These are phyloP conservation scores for baker's yeast (Saccharomyces cerevisiae) DNA, from an alignment of 805 yeast species.

Conservation along the genomic window DNA sequence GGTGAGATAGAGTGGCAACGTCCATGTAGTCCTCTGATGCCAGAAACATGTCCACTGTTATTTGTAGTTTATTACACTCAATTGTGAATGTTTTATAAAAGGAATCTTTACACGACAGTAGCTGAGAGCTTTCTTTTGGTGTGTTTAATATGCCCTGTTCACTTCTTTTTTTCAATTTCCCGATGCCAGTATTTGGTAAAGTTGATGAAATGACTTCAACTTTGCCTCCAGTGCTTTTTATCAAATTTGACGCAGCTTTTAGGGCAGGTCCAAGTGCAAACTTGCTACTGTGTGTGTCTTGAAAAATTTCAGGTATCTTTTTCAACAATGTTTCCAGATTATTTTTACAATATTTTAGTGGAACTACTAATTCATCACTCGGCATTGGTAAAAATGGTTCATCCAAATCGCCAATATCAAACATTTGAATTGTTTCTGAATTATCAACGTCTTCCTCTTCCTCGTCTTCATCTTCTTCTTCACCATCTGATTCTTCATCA, in stretches of 20 bases:
- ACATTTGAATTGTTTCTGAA: conserved; percentile 56
- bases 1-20: conserved; percentile 82
- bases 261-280: conserved; percentile 90
- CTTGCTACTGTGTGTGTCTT: conserved; percentile 46
- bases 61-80: conserved; percentile 86
- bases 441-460: not conserved
- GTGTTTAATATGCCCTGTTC: conserved; percentile 59
- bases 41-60: conserved; percentile 86
- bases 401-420: conserved; percentile 86
- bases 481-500: conserved; percentile 50
- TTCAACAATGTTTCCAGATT: conserved; percentile 69
- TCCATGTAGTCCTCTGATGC: conserved; percentile 81
- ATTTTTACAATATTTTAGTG: conserved; percentile 58
- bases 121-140: conserved; percentile 70
- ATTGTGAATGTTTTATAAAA: conserved; percentile 94
- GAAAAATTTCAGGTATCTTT: conserved; percentile 64
- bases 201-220: conserved; percentile 71
- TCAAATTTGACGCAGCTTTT: conserved; percentile 73
- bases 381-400: conserved; percentile 92
- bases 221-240: conserved; percentile 81
- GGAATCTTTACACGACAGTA: conserved; percentile 65
- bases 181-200: conserved; percentile 78
- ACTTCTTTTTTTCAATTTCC: conserved; percentile 70
- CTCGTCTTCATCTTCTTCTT: conserved; percentile 65
- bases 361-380: conserved; percentile 62